A percentile compares a stretch with the other conserved stretches of the same genome.
Evolutionary conservation across 495 filamentous ascomycete species (phyloP).

Genomic region (Pyrenula massariospora): DNA sequence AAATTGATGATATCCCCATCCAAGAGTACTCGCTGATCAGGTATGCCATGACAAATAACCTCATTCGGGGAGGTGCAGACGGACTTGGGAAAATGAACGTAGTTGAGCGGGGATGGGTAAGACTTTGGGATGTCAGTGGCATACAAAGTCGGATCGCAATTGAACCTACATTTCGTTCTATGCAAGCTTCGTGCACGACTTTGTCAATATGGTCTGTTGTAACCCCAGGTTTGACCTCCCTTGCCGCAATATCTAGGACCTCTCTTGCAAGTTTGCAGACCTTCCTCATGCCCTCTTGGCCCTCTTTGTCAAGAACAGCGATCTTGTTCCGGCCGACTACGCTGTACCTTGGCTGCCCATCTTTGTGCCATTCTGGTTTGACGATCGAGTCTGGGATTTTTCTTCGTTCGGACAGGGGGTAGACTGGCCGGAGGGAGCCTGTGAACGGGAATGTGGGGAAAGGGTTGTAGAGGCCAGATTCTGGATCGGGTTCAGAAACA

Average conservation of each 20-base stretch:
- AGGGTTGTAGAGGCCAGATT: constrained; percentile 75
- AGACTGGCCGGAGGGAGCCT: constrained; percentile 72
- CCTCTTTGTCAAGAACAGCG: constrained; percentile 63
- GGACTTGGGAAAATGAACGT: constrained; percentile 93
- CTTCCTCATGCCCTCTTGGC: constrained; percentile 82
- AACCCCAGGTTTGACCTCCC: constrained; percentile 69
- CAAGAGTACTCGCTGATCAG: constrained; percentile 62
- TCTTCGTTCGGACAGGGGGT: constrained; percentile 69
- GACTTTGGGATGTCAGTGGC: constrained; percentile 44
- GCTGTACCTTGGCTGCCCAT: constrained; percentile 70
- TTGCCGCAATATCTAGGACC: constrained; percentile 83
- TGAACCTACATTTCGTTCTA: constrained; percentile 72
- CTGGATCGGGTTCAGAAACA: constrained; percentile 84
- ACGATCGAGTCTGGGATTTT: constrained; percentile 69
- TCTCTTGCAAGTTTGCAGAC: constrained; percentile 83
- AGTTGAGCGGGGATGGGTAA: constrained; percentile 94
- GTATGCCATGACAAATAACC: constrained; percentile 91
- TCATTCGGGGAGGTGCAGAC: constrained; percentile 94
- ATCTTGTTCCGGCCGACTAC: constrained; percentile 64
- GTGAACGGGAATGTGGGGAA: constrained; percentile 79
- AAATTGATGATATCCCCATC: constrained; percentile 88
- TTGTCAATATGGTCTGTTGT: constrained; percentile 97
- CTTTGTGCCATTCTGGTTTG: constrained; percentile 71
- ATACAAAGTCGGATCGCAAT: not conserved
- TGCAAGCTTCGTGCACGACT: constrained; percentile 87